Conservation (phyloP, 2,329 filamentous ascomycete species). For the Botrytis aclada region DNA sequence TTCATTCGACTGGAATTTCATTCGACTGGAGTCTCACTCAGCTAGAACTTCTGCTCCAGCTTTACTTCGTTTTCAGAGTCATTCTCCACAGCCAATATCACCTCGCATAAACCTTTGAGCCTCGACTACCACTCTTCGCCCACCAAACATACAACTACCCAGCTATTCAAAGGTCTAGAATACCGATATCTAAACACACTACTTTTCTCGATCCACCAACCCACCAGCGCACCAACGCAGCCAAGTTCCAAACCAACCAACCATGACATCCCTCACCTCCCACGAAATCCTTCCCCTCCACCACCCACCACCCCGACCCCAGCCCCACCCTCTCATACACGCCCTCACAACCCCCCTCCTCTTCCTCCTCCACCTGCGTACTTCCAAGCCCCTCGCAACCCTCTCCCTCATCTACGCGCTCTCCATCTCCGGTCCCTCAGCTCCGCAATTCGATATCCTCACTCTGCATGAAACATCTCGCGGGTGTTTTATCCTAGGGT, state of each 20-base stretch:
- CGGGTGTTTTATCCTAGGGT: background rate
- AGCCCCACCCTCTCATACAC: too few relatives aligned
- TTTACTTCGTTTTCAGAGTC: too few relatives aligned
- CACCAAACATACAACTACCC: background rate
- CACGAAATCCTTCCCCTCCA: background rate
- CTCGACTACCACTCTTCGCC: background rate
- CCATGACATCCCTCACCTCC: background rate
- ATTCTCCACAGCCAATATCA: too few relatives aligned
- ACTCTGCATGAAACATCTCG: background rate
- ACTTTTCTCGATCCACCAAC: background rate
- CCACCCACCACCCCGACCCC: background rate
- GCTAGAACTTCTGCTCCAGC: too few relatives aligned
- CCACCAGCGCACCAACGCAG: too few relatives aligned
- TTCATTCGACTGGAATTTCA: too few relatives aligned
- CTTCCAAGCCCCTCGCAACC: background rate
- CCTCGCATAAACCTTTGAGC: background rate
- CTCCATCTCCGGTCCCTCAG: background rate
- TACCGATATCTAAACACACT: background rate
- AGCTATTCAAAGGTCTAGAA: background rate
- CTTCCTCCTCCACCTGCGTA: background rate
- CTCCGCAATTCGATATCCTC: background rate
- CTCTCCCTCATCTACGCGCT: background rate
- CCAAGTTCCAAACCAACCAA: too few relatives aligned
- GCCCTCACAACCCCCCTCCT: background rate
- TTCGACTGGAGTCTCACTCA: background rate